phyloP scores from a whole-genome alignment of 768 basidiomycete genomes.

The Auricularia heimuer region DNA sequence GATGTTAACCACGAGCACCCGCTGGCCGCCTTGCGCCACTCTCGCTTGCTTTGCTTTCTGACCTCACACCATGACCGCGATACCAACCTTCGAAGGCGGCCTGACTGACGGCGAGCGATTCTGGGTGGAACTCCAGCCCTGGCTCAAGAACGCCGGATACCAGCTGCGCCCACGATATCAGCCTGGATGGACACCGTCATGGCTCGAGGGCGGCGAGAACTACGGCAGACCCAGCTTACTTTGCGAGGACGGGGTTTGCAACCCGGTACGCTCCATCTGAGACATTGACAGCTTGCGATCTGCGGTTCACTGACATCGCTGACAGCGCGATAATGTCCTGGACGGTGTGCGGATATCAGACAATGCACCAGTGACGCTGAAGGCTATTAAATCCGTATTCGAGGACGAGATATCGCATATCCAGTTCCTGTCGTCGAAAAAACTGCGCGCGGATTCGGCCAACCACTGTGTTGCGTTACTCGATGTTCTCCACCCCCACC shows the following conservation, averaged over 20 bases:
- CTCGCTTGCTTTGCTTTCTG: too few relatives aligned
- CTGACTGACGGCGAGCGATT: neutral
- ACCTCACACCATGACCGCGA: too few relatives aligned
- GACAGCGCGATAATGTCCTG: neutral
- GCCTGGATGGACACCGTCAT: neutral
- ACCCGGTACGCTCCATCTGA: neutral
- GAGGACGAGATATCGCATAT: conserved; percentile 8
- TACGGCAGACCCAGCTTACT: neutral
- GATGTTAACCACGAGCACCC: too few relatives aligned
- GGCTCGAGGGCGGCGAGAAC: neutral
- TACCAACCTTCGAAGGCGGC: neutral
- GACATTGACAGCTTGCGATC: neutral
- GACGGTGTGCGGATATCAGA: neutral
- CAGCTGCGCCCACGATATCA: neutral
- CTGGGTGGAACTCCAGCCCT: neutral
- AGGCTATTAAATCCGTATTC: neutral
- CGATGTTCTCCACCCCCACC: conserved; percentile 14
- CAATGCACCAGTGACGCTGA: neutral
- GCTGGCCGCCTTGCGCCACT: too few relatives aligned
- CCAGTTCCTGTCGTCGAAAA: conserved; percentile 6
- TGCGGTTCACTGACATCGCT: neutral
- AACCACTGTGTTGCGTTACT: conserved; percentile 16
- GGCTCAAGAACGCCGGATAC: neutral
- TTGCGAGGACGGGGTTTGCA: neutral
- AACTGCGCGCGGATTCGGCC: conserved; percentile 8